Percentiles rank a stretch among this genome's conserved stretches.
Conservation (phyloP, 2,329 filamentous ascomycete species). For the Pseudonectria buxi region DNA sequence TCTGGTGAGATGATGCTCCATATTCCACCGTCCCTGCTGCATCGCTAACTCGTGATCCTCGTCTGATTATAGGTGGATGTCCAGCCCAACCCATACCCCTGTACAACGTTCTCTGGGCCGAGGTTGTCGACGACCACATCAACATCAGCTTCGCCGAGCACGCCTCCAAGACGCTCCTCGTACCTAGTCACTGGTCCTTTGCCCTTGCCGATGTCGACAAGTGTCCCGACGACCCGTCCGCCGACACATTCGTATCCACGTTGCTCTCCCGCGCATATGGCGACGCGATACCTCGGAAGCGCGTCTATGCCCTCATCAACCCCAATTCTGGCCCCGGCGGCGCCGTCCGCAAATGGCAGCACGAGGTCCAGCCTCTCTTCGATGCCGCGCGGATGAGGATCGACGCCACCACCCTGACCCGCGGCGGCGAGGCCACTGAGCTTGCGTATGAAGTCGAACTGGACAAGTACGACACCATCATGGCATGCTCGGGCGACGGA, state of each 20-base stretch:
- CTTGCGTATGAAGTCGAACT: conserved; percentile 71
- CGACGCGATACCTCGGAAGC: conserved; percentile 59
- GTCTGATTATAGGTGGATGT: conserved; percentile 13
- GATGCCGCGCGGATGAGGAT: conserved; percentile 71
- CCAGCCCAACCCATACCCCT: conserved; percentile 52
- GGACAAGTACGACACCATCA: conserved; percentile 74
- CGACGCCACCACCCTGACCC: conserved; percentile 64
- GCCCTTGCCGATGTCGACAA: conserved; percentile 33
- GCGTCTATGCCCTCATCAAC: conserved; percentile 85
- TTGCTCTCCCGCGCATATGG: conserved; percentile 68
- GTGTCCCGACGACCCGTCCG: conserved; percentile 27
- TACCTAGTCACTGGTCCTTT: conserved; percentile 49
- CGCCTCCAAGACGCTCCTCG: conserved; percentile 51
- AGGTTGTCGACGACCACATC: conserved; percentile 53
- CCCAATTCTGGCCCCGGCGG: conserved; percentile 79
- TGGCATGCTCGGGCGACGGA: conserved; percentile 88
- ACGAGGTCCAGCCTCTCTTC: conserved; percentile 74
- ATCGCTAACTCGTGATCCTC: not conserved
- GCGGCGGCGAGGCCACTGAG: conserved; percentile 70
- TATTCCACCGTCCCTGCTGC: conserved; percentile 2
- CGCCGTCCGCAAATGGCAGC: conserved; percentile 66
- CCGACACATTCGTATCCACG: conserved; percentile 55
- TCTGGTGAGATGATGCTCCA: conserved; percentile 8
- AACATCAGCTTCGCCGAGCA: conserved; percentile 66
- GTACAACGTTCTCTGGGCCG: conserved; percentile 80